phyloP scores from a whole-genome alignment of 1,139 yeast species.

The Scheffersomyces quercinus region DNA sequence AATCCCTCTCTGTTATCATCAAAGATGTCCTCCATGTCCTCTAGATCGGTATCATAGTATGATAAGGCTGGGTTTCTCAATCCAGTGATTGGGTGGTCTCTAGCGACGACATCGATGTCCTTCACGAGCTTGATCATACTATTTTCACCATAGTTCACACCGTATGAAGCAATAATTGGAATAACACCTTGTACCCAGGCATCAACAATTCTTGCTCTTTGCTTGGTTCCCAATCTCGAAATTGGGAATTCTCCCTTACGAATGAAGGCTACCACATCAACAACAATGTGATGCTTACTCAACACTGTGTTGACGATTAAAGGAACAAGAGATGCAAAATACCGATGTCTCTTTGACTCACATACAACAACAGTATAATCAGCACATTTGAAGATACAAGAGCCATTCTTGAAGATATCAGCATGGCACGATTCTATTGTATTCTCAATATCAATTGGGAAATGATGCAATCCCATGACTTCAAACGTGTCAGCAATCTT shows the following conservation, averaged over 20 bases:
- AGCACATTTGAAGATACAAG: conserved; percentile 80
- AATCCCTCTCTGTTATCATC: conserved; percentile 32
- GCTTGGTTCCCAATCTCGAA: conserved; percentile 73
- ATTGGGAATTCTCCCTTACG: conserved; percentile 64
- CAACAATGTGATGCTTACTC: conserved; percentile 79
- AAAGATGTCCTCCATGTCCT: conserved; percentile 29
- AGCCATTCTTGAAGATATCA: conserved; percentile 57
- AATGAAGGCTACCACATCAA: conserved; percentile 84
- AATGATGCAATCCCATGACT: conserved; percentile 86
- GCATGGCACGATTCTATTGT: conserved; percentile 70
- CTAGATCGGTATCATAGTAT: conserved; percentile 37
- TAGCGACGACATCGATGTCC: conserved; percentile 47
- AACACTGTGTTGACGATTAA: conserved; percentile 76
- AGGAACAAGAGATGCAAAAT: conserved; percentile 76
- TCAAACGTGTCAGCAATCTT: conserved; percentile 88
- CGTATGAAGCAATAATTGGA: conserved; percentile 45
- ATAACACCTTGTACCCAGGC: conserved; percentile 54
- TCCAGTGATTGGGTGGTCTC: conserved; percentile 45
- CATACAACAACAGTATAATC: conserved; percentile 80
- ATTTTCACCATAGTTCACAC: conserved; percentile 67
- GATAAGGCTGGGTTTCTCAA: conserved; percentile 46
- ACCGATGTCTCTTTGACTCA: conserved; percentile 56
- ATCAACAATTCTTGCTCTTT: conserved; percentile 68
- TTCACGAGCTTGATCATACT: conserved; percentile 56
- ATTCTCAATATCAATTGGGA: conserved; percentile 79